Base-by-base conservation (phyloP, 2,329 filamentous ascomycete species). In the Xylaria sp. region DNA sequence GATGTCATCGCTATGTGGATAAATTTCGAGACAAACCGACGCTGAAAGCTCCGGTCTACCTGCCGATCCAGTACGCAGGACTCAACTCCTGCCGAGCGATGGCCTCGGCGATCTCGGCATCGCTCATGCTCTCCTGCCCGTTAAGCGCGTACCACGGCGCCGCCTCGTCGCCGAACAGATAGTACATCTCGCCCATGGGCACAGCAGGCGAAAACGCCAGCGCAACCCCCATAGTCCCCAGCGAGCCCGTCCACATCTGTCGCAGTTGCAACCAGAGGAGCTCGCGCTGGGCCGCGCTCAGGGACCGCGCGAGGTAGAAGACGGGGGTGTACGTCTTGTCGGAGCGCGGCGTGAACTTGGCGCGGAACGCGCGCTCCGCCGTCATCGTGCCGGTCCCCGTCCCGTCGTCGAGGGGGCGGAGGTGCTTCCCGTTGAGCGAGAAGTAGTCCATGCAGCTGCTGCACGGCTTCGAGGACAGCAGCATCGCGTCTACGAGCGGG, bases 71-170 rank as follows among this genome's bases (percentile, higher is more conserved):
- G 31, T 78, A 78, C 5, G 72, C 71, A 9, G 74, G 70, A 8
- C 72, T 65, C 1, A 75, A 49, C 10, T 69, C 71, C 68, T 78
- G 76, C 7, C 73, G 66, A 4, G 65, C 31, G 28, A 78, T 75
- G 1, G 75, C 74, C 71, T 78, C 73, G n/a, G 74, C 76, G 33
- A 78, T 71, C 66, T 78, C 76, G 23, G 68, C 68, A 33, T 78
- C 76, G 15, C 71, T 75, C 76, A 78, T 78, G 67, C 64, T 72
- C 67, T 78, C 76, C 72, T 78, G 77, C 2, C 74, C 74, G 25
- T 77, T 76, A 28, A 78, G 71, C 3, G 76, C 76, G 49, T 72
- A 78, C 76, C 77, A 78, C 8, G 75, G 74, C 52, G 73, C 74
- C 6, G 61, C 7, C 13, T 55, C 67, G 25, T 76, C 73, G 43